These are phyloP conservation scores for Tardiomyces depauwii DNA, from an alignment of 1,139 yeast species.

Conservation along the genomic window DNA sequence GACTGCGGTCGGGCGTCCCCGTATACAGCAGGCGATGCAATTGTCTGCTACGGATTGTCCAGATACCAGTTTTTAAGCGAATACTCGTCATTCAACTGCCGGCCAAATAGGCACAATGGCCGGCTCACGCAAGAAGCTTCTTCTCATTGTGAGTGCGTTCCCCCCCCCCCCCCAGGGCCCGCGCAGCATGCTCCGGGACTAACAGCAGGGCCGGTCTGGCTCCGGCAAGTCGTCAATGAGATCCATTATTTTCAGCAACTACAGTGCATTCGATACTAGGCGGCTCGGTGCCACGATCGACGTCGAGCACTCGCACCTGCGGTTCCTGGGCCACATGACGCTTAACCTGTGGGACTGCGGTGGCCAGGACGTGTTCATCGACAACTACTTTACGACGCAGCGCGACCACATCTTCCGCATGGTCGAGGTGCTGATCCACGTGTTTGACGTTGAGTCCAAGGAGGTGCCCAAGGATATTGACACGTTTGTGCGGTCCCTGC, in stretches of 20 bases:
- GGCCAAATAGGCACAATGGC: conserved; percentile 3
- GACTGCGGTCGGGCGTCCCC: no score
- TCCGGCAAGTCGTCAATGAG: conserved; percentile 98
- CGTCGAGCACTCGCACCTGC: conserved; percentile 89
- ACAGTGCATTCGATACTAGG: conserved; percentile 93
- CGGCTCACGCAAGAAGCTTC: conserved; percentile 34
- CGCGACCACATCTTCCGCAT: conserved; percentile 87
- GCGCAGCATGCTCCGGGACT: conserved; percentile 15
- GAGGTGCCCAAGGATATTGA: conserved; percentile 90
- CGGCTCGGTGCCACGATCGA: conserved; percentile 95
- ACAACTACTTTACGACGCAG: conserved; percentile 78
- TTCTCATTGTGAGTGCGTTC: conserved; percentile 34
- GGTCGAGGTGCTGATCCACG: conserved; percentile 96
- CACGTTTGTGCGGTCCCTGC: conserved; percentile 74
- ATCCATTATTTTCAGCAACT: conserved; percentile 77
- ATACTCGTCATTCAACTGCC: no score
- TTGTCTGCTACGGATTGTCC: no score
- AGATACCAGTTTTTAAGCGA: no score
- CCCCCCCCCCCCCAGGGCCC: no score
- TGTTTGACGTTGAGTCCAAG: conserved; percentile 89
- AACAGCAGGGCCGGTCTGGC: conserved; percentile 76
- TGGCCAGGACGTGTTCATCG: conserved; percentile 89
- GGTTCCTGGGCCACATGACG: conserved; percentile 92
- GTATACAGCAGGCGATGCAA: no score
- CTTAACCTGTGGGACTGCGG: conserved; percentile 98